These are phyloP conservation scores for Hyphodiscus sp. DNA, from an alignment of 2,329 filamentous ascomycete species.

Conservation along the genomic window DNA sequence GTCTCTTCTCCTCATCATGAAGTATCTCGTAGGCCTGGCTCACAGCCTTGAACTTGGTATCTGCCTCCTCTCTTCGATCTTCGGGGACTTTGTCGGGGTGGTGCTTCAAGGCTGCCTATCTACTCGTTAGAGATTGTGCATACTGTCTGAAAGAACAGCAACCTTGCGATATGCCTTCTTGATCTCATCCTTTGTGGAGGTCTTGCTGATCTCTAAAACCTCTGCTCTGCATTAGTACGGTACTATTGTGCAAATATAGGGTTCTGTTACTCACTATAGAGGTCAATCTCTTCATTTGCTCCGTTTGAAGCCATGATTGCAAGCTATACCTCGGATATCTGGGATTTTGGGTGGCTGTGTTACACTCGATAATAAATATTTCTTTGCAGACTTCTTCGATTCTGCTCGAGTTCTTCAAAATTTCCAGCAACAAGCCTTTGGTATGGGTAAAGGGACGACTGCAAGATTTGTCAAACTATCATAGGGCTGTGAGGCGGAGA, in stretches of 20 bases:
- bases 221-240: constrained; percentile 45
- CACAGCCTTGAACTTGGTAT: constrained; percentile 86
- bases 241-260: background rate
- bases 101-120: constrained; percentile 73
- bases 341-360: background rate
- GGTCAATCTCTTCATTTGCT: constrained; percentile 41
- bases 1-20: constrained; percentile 87
- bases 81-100: constrained; percentile 96
- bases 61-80: constrained; percentile 75
- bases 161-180: constrained; percentile 97
- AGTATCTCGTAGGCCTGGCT: constrained; percentile 98
- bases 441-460: background rate
- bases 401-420: background rate
- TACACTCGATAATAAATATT: background rate
- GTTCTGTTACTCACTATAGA: constrained; percentile 46
- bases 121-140: constrained; percentile 16
- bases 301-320: constrained; percentile 26
- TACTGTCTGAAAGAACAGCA: constrained; percentile 14
- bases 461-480: background rate
- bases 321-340: constrained; percentile 2
- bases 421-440: background rate
- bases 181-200: constrained; percentile 71
- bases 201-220: constrained; percentile 68
- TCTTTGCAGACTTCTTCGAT: background rate
- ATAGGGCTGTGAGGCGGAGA: background rate